These are phyloP conservation scores for Clavariopsis aquatica DNA, from an alignment of 495 filamentous ascomycete species.

Conservation along the genomic window DNA sequence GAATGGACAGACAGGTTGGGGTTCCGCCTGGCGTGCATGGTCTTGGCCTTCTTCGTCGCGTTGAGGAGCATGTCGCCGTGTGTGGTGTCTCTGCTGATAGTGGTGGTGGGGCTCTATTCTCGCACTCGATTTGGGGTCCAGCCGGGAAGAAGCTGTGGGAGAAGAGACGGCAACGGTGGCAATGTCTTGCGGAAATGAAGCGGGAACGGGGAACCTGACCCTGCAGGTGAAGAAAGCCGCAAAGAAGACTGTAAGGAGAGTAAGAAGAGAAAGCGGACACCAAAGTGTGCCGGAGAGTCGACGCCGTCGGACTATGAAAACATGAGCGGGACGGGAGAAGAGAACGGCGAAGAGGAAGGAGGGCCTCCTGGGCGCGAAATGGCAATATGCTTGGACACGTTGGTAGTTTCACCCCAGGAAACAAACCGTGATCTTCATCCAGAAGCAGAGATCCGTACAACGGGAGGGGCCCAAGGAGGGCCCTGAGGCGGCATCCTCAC, in stretches of 20 bases:
- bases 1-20: slow-evolving; percentile 43
- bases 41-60: slow-evolving; percentile 30
- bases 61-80: slow-evolving; percentile 35
- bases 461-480: not conserved
- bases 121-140: not conserved
- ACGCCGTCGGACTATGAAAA: slow-evolving; percentile 5
- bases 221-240: slow-evolving; percentile 29
- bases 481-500: not conserved
- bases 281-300: slow-evolving; percentile 16
- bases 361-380: not conserved
- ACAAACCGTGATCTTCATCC: slow-evolving; percentile 29
- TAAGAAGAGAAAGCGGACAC: slow-evolving; percentile 37
- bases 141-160: not conserved
- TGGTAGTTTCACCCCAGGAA: slow-evolving; percentile 25
- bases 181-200: slow-evolving; percentile 7
- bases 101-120: not conserved
- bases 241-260: slow-evolving; percentile 29
- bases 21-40: slow-evolving; percentile 46
- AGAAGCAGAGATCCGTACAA: slow-evolving; percentile 14
- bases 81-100: not conserved
- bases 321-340: slow-evolving; percentile 9
- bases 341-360: not conserved
- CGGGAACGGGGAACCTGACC: slow-evolving; percentile 28
- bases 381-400: not conserved
- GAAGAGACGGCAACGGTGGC: no score